phyloP scores from a whole-genome alignment of 495 filamentous ascomycete species.

The Penicillium salamii region DNA sequence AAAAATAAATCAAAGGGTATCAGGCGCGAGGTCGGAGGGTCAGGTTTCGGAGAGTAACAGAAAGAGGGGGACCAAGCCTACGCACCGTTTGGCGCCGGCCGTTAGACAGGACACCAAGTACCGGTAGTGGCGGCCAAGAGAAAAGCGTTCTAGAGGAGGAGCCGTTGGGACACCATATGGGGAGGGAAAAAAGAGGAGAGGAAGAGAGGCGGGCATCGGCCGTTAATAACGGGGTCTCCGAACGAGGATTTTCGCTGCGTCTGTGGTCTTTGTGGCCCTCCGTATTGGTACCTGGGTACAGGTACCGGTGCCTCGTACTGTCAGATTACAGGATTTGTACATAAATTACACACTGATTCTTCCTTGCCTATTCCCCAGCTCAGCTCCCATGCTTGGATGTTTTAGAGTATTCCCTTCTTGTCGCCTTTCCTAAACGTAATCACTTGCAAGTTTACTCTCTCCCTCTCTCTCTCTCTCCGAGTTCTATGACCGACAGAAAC shows the following conservation, averaged over 20 bases:
- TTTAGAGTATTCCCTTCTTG: too few relatives aligned
- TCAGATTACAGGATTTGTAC: constrained; percentile 1
- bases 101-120: constrained; percentile 56
- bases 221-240: constrained; percentile 24
- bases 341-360: neutral
- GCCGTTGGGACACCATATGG: constrained; percentile 29
- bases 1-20: constrained; percentile 24
- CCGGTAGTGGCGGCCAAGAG: constrained; percentile 54
- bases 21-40: constrained; percentile 5
- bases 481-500: too few relatives aligned
- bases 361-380: neutral
- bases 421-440: too few relatives aligned
- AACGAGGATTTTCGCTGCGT: constrained; percentile 26
- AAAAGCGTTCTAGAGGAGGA: constrained; percentile 40
- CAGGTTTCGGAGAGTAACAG: constrained; percentile 16
- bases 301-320: constrained; percentile 8
- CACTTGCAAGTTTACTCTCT: too few relatives aligned
- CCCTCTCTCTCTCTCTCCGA: too few relatives aligned
- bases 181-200: constrained; percentile 13
- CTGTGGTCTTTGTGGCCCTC: constrained; percentile 11
- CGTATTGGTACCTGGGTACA: constrained; percentile 8
- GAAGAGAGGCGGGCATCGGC: constrained; percentile 12
- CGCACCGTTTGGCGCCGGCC: constrained; percentile 56
- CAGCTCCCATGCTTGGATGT: too few relatives aligned
- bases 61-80: constrained; percentile 48